Base-by-base conservation (phyloP, 257 asterid genomes). In the Rubia yunnanensis region DNA sequence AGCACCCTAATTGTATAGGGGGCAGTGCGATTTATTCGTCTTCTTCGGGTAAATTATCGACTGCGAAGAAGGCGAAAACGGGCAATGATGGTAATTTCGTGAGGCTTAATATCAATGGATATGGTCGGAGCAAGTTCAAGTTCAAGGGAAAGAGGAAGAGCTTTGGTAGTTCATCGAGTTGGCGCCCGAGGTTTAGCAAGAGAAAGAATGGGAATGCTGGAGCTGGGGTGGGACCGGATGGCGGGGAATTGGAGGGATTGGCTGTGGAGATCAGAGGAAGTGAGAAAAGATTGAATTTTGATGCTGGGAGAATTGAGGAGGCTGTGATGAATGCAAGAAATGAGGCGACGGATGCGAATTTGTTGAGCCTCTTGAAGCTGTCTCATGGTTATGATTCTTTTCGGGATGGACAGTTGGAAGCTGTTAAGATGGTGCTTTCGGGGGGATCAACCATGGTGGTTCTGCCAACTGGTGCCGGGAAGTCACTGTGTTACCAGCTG, bases 391-490 rank as follows among this genome's bases (percentile, higher is more conserved):
- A 84, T 34, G 84, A 81, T 81, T 86, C 96, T 31, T 89, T 89
- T 75, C 82, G 92, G 73, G 86, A 83, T 75, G 97, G 91, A 46
- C 97, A 92, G 75, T 74, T 92, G 79, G 96, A 92, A 75, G 96
- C 97, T 38, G 80, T 92, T 27, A 87, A 86, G 77, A 86, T 78
- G 94, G 92, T 92, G 81, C 91, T 92, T 58, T 80, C 77, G 0
- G 87, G 94, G 71, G 64, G 84, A 76, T 84, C 96, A 1, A 77
- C 96, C 5, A 92, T 87, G 96, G 73, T 92, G 81, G 92, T 92
- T 44, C 77, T 92, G 81, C 97, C 99, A 5, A 92, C 99, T 3
- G 99, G 99, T 7, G 88, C 96, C 11, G 99, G 97, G 13, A 92
- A 92, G 80, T 85, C 97, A 0, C 72, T 92, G 46, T 92, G 97